phyloP scores from a whole-genome alignment of 768 basidiomycete genomes.

The Auricularia sp. region DNA sequence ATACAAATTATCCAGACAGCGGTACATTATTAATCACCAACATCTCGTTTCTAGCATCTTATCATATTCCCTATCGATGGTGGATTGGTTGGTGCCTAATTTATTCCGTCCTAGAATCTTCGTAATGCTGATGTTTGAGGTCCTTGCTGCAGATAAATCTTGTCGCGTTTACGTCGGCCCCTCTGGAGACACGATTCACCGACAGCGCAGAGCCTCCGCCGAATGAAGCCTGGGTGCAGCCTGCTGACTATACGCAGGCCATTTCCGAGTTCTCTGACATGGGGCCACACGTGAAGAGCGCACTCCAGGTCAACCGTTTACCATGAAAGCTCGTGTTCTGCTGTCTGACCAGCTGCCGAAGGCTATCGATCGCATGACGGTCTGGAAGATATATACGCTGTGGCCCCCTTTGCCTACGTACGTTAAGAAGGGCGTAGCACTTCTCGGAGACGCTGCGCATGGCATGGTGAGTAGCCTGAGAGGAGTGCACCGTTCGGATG shows the following conservation, averaged over 20 bases:
- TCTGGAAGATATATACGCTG: background rate
- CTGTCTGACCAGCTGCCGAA: background rate
- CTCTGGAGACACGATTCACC: background rate
- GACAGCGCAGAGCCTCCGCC: background rate
- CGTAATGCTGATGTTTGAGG: background rate
- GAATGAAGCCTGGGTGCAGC: background rate
- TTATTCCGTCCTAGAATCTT: background rate
- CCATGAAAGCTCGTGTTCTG: background rate
- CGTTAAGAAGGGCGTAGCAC: background rate
- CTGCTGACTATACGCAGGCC: background rate
- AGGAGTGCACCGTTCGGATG: background rate
- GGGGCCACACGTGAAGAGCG: background rate
- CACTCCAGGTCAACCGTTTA: background rate
- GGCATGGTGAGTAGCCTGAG: background rate
- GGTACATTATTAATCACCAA: background rate
- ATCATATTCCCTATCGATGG: background rate
- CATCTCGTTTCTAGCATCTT: background rate
- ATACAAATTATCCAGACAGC: background rate
- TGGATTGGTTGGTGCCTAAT: background rate
- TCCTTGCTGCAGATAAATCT: background rate
- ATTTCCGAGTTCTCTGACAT: background rate
- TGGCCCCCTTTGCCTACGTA: background rate
- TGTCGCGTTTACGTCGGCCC: background rate
- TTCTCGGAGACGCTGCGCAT: background rate
- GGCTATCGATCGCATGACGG: background rate